These are phyloP conservation scores for Larix kaempferi DNA, from an alignment of 75 land plant genomes.

Conservation along the genomic window DNA sequence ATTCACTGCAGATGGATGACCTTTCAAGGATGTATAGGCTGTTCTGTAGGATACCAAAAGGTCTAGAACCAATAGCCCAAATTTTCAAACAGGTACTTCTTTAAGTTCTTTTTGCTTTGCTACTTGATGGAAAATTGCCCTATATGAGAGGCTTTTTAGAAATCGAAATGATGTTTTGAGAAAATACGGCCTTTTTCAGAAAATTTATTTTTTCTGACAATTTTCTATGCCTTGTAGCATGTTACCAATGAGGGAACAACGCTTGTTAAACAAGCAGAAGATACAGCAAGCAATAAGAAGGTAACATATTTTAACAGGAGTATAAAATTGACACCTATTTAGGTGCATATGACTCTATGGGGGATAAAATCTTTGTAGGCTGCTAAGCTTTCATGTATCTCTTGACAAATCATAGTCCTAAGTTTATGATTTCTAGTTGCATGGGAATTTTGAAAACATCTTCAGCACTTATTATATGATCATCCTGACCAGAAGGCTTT, in stretches of 20 bases:
- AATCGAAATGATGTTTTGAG: background rate
- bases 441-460: no score
- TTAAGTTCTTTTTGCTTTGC: background rate
- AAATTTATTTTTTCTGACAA: background rate
- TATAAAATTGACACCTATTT: background rate
- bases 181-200: background rate
- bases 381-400: background rate
- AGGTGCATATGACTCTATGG: background rate
- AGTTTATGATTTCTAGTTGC: no score
- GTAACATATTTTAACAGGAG: conserved; percentile 13
- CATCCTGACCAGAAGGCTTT: no score
- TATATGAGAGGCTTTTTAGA: background rate
- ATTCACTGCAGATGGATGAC: conserved; percentile 64
- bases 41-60: conserved; percentile 60
- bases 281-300: conserved; percentile 78
- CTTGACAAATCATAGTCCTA: no score
- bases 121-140: background rate
- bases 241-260: conserved; percentile 78
- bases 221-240: conserved; percentile 49
- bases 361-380: background rate
- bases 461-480: no score
- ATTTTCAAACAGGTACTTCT: conserved; percentile 71
- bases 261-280: conserved; percentile 84
- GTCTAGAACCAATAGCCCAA: conserved; percentile 75
- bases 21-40: conserved; percentile 88